A percentile compares a stretch with the other conserved stretches of the same genome.
phyloP scores from a whole-genome alignment of 1,284 basidiomycete genomes.

The Ustilago hordei region DNA sequence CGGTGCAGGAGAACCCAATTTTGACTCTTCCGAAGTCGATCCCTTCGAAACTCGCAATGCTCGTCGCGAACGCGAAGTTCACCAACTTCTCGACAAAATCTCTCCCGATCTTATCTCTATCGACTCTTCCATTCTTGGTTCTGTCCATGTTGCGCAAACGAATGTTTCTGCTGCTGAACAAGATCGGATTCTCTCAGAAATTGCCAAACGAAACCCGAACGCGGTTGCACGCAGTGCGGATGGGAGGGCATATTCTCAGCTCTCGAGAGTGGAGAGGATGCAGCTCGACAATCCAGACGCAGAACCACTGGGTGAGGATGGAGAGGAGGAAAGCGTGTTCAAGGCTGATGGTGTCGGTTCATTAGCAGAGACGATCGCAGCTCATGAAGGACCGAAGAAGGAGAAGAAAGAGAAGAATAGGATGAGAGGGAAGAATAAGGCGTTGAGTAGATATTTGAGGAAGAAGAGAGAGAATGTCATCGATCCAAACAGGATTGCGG shows the following conservation, averaged over 20 bases:
- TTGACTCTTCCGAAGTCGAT: slow-evolving; percentile 92
- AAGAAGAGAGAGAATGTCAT: slow-evolving; percentile 67
- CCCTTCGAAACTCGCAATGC: slow-evolving; percentile 89
- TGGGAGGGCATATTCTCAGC: slow-evolving; percentile 62
- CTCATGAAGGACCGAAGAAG: slow-evolving; percentile 20
- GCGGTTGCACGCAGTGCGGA: slow-evolving; percentile 51
- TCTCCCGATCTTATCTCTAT: slow-evolving; percentile 93
- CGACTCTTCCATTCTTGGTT: slow-evolving; percentile 79
- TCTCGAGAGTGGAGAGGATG: slow-evolving; percentile 60
- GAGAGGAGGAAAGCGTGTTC: slow-evolving; percentile 16
- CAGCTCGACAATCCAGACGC: slow-evolving; percentile 50
- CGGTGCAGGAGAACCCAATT: slow-evolving; percentile 92
- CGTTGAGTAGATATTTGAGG: slow-evolving; percentile 62
- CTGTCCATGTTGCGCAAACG: slow-evolving; percentile 75
- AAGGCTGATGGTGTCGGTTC: not conserved
- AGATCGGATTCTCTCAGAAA: slow-evolving; percentile 52
- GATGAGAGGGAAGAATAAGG: slow-evolving; percentile 63
- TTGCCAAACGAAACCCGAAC: slow-evolving; percentile 26
- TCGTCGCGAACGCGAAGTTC: slow-evolving; percentile 90
- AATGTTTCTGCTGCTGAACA: slow-evolving; percentile 77
- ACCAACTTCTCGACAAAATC: slow-evolving; percentile 91
- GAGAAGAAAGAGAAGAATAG: slow-evolving; percentile 60
- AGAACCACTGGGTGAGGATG: slow-evolving; percentile 12
- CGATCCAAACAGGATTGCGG: slow-evolving; percentile 57
- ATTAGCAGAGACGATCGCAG: slow-evolving; percentile 35